A percentile compares a stretch with the other conserved stretches of the same genome.
phyloP scores from a whole-genome alignment of 805 yeast genomes.

The Isabelozyma gotoi region DNA sequence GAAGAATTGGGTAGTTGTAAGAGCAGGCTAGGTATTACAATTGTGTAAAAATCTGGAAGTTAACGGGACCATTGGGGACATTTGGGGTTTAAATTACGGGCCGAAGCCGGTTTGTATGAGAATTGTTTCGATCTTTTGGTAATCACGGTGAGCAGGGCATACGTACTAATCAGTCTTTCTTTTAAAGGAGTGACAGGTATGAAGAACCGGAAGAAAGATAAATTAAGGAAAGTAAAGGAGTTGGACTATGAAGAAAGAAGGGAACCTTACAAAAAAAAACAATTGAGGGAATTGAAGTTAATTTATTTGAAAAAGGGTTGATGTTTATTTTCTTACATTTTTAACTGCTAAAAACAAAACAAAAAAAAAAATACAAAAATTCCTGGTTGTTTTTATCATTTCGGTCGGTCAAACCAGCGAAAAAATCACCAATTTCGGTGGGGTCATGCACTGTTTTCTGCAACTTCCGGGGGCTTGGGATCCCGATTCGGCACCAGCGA shows the following conservation, averaged over 20 bases:
- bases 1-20: no score
- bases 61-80: no score
- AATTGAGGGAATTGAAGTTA: neutral
- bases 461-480: neutral
- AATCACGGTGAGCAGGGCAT: neutral
- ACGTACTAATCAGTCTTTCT: neutral
- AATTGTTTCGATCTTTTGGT: no score
- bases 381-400: neutral
- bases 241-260: neutral
- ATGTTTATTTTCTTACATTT: no score
- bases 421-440: neutral
- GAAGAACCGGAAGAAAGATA: neutral
- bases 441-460: neutral
- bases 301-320: neutral
- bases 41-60: no score
- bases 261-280: neutral
- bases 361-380: no score
- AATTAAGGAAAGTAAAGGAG: neutral
- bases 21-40: no score
- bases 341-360: neutral
- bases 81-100: no score
- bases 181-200: constrained; percentile 1
- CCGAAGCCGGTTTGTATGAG: no score
- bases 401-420: neutral
- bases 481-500: neutral